Base-by-base conservation (phyloP, 225 moss, liverwort and hornwort genomes). In the Anthoceros angustus region DNA sequence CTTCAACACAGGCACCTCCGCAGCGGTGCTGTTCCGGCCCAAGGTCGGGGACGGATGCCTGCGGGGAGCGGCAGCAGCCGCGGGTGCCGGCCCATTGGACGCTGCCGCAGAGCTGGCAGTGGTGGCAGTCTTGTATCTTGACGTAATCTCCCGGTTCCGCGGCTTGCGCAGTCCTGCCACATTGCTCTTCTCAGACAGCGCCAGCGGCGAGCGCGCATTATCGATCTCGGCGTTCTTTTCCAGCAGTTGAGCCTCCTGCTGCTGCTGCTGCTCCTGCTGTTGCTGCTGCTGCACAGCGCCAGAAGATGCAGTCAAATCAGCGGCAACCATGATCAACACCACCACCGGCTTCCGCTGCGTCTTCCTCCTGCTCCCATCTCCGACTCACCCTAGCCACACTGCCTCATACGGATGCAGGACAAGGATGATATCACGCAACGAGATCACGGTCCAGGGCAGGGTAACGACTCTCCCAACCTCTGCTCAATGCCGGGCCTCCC, bases 91-190 rank as follows among this genome's bases (percentile, higher is more conserved):
- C 18, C 55, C 55, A 23, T 55, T 55, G 55, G 55, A 55, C 18
- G 12, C 7, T 7, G 55, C 55, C 18, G 85, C 69, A 7, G 83
- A 25, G 8, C 81, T 72, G 2, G 78, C 69, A 4, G 79, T 66
- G n/a, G 78, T 70, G 9, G 77, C 73, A 23, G 75, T 78, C 74
- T 98, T 98, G 40, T 98, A 98, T 69, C 92, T 87, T 38, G 98
- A 98, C 3, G 92, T 98, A 74, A 98, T 89, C 82, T 98, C 98
- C 73, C 92, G 88, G 42, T 87, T 89, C 75, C 86, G 84, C 42
- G 82, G 70, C 74, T 84, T 98, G 16, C 92, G 89, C 67, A 84
- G 73, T 61, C 73, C 68, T 45, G 63, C 78, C 49, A 74, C 73
- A 69, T 86, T 92, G 71, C 86, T 83, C 80, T 87, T 92, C 82